Evolutionary conservation across 2,329 filamentous ascomycete genomes (phyloP), one percentile per base, ranked within the genome.

Genomic region (Daldinia sp.): DNA sequence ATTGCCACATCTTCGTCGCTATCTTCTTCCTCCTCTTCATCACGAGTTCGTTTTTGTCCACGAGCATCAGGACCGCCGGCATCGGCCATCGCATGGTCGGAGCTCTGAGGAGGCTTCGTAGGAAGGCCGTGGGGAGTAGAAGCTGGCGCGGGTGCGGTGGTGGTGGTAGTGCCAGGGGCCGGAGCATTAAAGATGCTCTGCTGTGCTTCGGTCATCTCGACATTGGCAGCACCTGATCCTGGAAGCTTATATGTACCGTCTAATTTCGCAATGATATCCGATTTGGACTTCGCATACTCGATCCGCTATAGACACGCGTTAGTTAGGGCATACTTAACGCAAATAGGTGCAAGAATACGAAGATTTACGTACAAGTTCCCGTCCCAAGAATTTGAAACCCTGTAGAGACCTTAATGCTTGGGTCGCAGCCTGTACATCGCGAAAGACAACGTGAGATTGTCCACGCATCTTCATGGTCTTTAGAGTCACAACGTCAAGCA

Each of bases 401-500:
- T 98, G 92, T 54, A 98, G 83, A 10, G 93, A 90, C 72, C 95
- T 87, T 93, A 99, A 93, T 1, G 96, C 96, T 78, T 97, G 93
- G 26, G 94, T 97, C 58, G 94, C 93, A n/a, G 93, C 90, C 73
- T 97, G 92, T 37, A 95, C 85, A 79, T 99, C 95, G 65, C 93
- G 89, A 79, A 94, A 98, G 13, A 96, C 92, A 68, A 99, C 85
- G 77, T 98, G 96, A 69, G 96, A 96, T 81, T 99, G 96, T 2
- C 96, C 96, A 56, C 96, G 91, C 94, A 98, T 98, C 82, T 93
- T 93, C 79, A 86, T 86, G 1, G 93, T 97, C 83, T 94, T 97
- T 74, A 98, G 85, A 33, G 93, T 93, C 55, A 98, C 92, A 20
- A 99, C 89, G 78, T 99, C 96, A 65, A 99, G 88, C 15, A 99